Base-by-base conservation (phyloP, 441 rosid species). In the Euphorbia schlechtendalii region DNA sequence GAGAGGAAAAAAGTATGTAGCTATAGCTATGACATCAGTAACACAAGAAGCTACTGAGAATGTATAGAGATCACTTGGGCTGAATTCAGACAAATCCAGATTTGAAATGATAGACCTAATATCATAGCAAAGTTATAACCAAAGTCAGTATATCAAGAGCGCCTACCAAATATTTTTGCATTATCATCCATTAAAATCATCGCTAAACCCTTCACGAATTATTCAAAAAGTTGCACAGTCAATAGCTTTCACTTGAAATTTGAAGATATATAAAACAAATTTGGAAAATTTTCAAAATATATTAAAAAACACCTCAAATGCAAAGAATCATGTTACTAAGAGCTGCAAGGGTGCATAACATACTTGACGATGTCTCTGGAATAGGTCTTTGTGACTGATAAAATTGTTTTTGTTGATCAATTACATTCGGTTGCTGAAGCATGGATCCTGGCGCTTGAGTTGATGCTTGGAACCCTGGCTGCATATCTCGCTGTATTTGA, bases 331-430 rank as follows among this genome's bases (percentile, higher is more conserved):
- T 51, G 59, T 32, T 5, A 64, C 48, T 56, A 60, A 34, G n/a
- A n/a, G 14, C 30, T 3, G 41, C 63, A 65, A 53, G 24, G 40
- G 49, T 61, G 67, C 11, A 61, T 45, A 54, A 71, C 86, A 73
- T 88, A 93, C 96, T 88, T 73, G 96, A 80, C 55, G 97, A 84
- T 61, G 93, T 82, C 66, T 88, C 97, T 11, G 81, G 84, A 76
- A 78, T 83, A 59, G 78, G 52, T 74, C 92, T 82, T 70, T 89
- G 95, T 34, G 90, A 74, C 74, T 81, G 97, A 82, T 83, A 87
- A 59, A 91, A 70, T 72, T 90, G 96, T 84, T 89, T 89, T 78
- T 87, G 97, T 70, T 78, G 96, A 79, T 90, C 96, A 66, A 87
- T 76, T 49, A 86, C 78, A 83, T 76, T 88, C 67, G 82, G 96